These are phyloP conservation scores for Moricandia moricandioides DNA, from an alignment of 345 rosid species.

Conservation along the genomic window DNA sequence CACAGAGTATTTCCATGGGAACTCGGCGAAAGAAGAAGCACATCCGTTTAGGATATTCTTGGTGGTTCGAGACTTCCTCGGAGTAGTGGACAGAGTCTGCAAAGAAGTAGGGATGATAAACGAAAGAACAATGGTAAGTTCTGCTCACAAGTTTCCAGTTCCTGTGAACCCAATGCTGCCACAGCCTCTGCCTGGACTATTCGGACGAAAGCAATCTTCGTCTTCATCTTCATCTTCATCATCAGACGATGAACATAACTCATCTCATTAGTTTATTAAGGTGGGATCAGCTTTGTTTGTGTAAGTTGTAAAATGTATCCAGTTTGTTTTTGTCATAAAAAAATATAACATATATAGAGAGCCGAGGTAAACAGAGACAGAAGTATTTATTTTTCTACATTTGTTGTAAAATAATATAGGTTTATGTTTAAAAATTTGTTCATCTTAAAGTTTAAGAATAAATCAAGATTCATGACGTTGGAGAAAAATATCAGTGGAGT, in stretches of 20 bases:
- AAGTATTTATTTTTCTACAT: not conserved
- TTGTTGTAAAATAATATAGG: slow-evolving; percentile 38
- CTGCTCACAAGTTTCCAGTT: slow-evolving; percentile 77
- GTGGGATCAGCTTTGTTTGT: slow-evolving; percentile 26
- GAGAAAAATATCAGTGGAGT: too few relatives aligned
- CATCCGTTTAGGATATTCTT: slow-evolving; percentile 95
- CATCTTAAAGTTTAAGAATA: not conserved
- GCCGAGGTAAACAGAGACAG: slow-evolving; percentile 8
- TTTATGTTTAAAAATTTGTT: slow-evolving; percentile 5
- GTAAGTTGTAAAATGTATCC: slow-evolving; percentile 35
- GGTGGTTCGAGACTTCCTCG: slow-evolving; percentile 94
- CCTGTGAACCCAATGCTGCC: slow-evolving; percentile 76
- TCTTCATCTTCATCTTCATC: slow-evolving; percentile 34
- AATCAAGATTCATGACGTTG: not conserved
- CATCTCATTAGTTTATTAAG: slow-evolving; percentile 43
- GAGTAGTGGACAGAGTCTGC: slow-evolving; percentile 86
- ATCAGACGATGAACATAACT: slow-evolving; percentile 55
- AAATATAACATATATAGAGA: slow-evolving; percentile 20
- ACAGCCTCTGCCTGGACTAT: slow-evolving; percentile 47
- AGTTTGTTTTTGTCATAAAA: slow-evolving; percentile 31
- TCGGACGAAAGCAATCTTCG: slow-evolving; percentile 42
- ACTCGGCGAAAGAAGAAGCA: slow-evolving; percentile 99
- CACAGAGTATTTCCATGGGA: slow-evolving; percentile 97
- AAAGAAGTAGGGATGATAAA: slow-evolving; percentile 91
- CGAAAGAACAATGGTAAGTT: slow-evolving; percentile 77